phyloP scores from a whole-genome alignment of 352 stramenopile species.

The Globisporangium cylindrosporum region DNA sequence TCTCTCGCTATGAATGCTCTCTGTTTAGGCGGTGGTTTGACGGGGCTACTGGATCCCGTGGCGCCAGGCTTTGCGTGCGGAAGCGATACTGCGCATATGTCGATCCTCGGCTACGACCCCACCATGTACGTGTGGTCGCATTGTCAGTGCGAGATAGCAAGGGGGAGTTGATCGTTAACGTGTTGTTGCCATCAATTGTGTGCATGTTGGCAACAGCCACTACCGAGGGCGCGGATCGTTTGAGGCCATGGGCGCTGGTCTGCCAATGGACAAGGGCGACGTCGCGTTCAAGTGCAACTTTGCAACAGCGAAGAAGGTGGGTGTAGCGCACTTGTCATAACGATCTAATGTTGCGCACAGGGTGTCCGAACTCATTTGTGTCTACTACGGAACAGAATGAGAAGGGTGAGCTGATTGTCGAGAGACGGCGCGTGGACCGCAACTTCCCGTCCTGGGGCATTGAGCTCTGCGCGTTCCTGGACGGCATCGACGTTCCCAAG shows the following conservation, averaged over 20 bases:
- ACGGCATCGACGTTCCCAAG: constrained; percentile 51
- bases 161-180: neutral
- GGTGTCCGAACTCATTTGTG: neutral
- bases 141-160: neutral
- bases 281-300: constrained; percentile 91
- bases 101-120: constrained; percentile 86
- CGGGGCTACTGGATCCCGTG: constrained; percentile 82
- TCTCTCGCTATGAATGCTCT: neutral
- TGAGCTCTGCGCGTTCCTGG: constrained; percentile 75
- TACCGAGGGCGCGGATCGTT: constrained; percentile 86
- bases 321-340: neutral
- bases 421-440: constrained; percentile 74
- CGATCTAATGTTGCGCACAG: no score
- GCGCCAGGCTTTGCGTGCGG: constrained; percentile 81
- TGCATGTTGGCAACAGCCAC: constrained; percentile 34
- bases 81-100: constrained; percentile 89
- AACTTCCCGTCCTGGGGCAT: constrained; percentile 83
- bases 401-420: constrained; percentile 59
- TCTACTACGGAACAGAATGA: constrained; percentile 30
- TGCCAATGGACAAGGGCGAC: constrained; percentile 82
- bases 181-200: neutral
- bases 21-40: constrained; percentile 59
- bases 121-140: constrained; percentile 45
- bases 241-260: constrained; percentile 83
- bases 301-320: constrained; percentile 58